A percentile compares a stretch with the other conserved stretches of the same genome.
phyloP scores from a whole-genome alignment of 2,329 filamentous ascomycete genomes.

The Drechmeria coniospora region DNA sequence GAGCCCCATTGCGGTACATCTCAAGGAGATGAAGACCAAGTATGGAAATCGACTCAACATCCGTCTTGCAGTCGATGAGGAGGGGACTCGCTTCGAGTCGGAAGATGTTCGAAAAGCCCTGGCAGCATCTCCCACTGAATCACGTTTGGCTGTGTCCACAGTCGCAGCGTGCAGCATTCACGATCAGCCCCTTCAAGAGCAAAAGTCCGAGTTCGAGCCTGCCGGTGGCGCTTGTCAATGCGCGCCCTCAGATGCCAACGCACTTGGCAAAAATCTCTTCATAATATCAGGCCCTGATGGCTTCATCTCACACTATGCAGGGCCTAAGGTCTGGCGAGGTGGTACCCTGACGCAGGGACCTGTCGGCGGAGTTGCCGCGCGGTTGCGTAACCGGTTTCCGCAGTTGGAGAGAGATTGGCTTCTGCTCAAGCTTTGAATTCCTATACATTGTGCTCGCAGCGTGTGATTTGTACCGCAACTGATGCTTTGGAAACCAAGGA shows the following conservation, averaged over 20 bases:
- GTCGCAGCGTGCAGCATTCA: constrained; percentile 13
- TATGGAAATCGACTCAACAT: constrained; percentile 45
- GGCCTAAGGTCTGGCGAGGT: constrained; percentile 58
- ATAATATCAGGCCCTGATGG: constrained; percentile 83
- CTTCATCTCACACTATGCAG: constrained; percentile 69
- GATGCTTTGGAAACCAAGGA: too few species aligned
- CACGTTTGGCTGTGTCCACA: not conserved
- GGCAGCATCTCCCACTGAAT: constrained; percentile 1
- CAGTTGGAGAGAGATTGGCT: constrained; percentile 28
- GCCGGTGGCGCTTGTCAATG: constrained; percentile 12
- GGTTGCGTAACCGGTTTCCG: constrained; percentile 34
- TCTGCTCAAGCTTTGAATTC: constrained; percentile 33
- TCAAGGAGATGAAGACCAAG: constrained; percentile 44
- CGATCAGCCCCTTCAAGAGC: constrained; percentile 14
- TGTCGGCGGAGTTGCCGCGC: constrained; percentile 51
- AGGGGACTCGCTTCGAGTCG: constrained; percentile 49
- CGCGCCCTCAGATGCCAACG: constrained; percentile 6
- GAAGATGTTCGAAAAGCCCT: constrained; percentile 27
- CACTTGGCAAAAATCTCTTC: constrained; percentile 46
- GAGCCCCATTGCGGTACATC: constrained; percentile 42
- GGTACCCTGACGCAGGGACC: constrained; percentile 63
- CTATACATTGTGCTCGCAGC: constrained; percentile 1
- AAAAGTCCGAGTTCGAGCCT: constrained; percentile 16
- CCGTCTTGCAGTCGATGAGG: constrained; percentile 70
- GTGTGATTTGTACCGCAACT: too few species aligned